Conservation (phyloP, 148 eudicot species). For the Rhododendron molle region DNA sequence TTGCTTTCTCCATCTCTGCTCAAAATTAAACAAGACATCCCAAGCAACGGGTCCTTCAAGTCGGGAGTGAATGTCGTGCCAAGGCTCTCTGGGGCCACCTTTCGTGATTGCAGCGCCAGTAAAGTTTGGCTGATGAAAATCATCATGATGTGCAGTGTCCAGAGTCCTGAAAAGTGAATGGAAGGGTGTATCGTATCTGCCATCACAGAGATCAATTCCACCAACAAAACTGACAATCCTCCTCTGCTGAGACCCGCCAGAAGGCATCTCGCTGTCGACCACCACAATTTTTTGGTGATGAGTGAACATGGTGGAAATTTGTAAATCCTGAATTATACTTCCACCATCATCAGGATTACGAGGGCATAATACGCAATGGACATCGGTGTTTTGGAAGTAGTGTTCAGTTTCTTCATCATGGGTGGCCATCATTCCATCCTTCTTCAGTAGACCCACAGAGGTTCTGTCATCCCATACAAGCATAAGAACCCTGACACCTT, state of each 20-base stretch:
- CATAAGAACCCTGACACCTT: constrained; percentile 69
- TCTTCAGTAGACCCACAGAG: constrained; percentile 53
- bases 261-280: constrained; percentile 63
- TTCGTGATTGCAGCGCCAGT: constrained; percentile 51
- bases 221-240: constrained; percentile 82
- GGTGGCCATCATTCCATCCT: constrained; percentile 79
- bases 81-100: constrained; percentile 88
- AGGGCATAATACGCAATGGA: constrained; percentile 71
- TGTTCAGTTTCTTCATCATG: constrained; percentile 66
- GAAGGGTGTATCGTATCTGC: constrained; percentile 62
- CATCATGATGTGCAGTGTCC: constrained; percentile 66
- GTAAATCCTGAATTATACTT: constrained; percentile 56
- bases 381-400: constrained; percentile 43
- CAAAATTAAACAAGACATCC: constrained; percentile 81
- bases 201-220: constrained; percentile 84
- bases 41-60: constrained; percentile 84
- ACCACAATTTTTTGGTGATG: constrained; percentile 80
- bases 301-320: constrained; percentile 75
- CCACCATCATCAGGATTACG: constrained; percentile 81
- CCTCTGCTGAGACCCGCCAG: constrained; percentile 41
- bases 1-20: constrained; percentile 88
- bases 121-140: constrained; percentile 78
- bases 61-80: constrained; percentile 82
- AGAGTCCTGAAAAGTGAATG: constrained; percentile 76
- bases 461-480: constrained; percentile 90